These are phyloP conservation scores for Ophiocordyceps camponoti-leonardi DNA, from an alignment of 2,329 filamentous ascomycete genomes.

Conservation along the genomic window DNA sequence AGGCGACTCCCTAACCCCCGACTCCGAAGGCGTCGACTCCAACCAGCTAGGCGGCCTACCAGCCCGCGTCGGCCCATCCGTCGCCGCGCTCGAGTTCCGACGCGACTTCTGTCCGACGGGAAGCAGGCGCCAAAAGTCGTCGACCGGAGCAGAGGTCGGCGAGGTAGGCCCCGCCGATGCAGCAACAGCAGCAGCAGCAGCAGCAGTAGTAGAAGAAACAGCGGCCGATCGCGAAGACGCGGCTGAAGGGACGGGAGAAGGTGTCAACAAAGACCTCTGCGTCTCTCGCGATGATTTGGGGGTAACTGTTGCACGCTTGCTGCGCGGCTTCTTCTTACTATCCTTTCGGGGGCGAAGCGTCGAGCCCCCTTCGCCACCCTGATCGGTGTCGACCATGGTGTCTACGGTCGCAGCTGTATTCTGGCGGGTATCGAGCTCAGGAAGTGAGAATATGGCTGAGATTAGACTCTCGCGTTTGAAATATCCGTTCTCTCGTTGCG, in stretches of 20 bases:
- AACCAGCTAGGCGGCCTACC: not conserved
- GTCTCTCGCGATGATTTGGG: not conserved
- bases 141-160: not conserved
- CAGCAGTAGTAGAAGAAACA: too few species aligned
- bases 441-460: not conserved
- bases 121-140: conserved; percentile 1
- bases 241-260: conserved; percentile 1
- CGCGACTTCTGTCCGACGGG: not conserved
- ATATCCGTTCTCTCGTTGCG: not conserved
- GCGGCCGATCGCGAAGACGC: not conserved
- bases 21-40: conserved; percentile 1
- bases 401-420: not conserved
- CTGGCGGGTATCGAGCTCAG: not conserved
- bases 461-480: not conserved
- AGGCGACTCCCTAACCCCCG: conserved; percentile 4
- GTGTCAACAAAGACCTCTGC: conserved; percentile 1
- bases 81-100: not conserved
- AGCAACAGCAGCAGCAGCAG: too few species aligned
- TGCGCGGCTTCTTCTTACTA: not conserved
- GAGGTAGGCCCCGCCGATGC: not conserved
- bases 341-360: not conserved
- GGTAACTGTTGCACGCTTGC: not conserved
- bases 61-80: not conserved
- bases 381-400: not conserved
- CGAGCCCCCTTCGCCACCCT: not conserved